These are phyloP conservation scores for Leishmania mexicana DNA, from an alignment of 208 protist genomes.

Conservation along the genomic window DNA sequence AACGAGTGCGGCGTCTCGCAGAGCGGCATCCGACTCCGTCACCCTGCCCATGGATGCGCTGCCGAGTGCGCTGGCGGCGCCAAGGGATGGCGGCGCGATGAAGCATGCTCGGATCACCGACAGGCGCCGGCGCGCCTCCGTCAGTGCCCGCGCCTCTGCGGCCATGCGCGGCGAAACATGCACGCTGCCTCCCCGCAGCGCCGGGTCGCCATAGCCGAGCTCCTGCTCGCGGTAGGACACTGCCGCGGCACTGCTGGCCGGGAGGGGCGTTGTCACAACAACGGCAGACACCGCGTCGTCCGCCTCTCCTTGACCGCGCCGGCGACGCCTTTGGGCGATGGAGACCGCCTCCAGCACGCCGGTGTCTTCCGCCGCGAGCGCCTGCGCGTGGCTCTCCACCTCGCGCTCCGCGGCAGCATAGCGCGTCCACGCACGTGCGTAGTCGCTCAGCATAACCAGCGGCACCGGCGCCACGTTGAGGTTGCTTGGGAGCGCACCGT, in stretches of 20 bases:
- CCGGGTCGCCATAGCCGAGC: background rate
- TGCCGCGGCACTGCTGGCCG: constrained; percentile 8
- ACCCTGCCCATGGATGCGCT: constrained; percentile 1
- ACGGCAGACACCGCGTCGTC: background rate
- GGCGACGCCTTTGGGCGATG: background rate
- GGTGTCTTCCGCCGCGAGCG: constrained; percentile 21
- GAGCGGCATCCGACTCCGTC: background rate
- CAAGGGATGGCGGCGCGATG: constrained; percentile 7
- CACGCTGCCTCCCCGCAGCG: constrained; percentile 2
- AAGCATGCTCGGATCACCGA: constrained; percentile 34
- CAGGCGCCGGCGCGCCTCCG: constrained; percentile 48
- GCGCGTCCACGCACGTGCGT: constrained; percentile 21
- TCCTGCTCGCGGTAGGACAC: constrained; percentile 28
- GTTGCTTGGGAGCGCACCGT: background rate
- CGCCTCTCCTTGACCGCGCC: background rate
- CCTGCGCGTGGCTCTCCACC: constrained; percentile 10
- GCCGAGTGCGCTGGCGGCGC: background rate
- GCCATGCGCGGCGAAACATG: constrained; percentile 36
- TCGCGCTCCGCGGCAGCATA: constrained; percentile 10
- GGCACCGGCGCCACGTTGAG: background rate
- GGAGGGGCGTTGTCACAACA: background rate
- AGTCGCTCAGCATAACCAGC: constrained; percentile 16
- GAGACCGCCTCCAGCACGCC: constrained; percentile 18
- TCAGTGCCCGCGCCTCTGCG: constrained; percentile 43
- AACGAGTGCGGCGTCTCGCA: background rate